These are phyloP conservation scores for Platanthera guangdongensis DNA, from an alignment of 106 monocot species.

Conservation along the genomic window DNA sequence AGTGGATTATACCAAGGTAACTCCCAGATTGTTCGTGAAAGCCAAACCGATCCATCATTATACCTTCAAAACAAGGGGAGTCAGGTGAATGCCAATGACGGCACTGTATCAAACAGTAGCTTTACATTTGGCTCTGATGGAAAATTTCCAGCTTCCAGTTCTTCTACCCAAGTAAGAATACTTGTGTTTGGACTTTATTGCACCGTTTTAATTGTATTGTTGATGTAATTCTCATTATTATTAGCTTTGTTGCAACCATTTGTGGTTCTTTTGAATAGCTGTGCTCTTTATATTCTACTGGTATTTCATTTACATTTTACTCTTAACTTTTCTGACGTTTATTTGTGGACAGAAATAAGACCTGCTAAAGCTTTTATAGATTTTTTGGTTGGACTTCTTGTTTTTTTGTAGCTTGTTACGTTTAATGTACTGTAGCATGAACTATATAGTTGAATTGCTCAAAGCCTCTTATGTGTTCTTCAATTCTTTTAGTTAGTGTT, in stretches of 20 bases:
- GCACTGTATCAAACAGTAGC: conserved; percentile 23
- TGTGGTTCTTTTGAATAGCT: neutral
- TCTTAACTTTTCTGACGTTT: neutral
- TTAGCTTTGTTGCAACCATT: neutral
- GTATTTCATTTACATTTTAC: neutral
- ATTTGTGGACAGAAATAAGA: neutral
- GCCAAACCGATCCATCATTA: conserved; percentile 25
- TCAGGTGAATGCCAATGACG: conserved; percentile 35
- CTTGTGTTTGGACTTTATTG: neutral
- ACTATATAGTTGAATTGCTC: no score
- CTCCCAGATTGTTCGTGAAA: conserved; percentile 22
- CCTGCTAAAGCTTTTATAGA: no score
- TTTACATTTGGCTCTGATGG: conserved; percentile 33
- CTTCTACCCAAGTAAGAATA: conserved; percentile 37
- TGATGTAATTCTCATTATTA: neutral
- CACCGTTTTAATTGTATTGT: neutral
- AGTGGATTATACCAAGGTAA: conserved; percentile 36
- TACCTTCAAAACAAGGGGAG: conserved; percentile 35
- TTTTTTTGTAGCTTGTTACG: no score
- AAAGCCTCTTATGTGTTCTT: no score
- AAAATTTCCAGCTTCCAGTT: conserved; percentile 21
- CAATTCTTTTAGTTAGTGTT: no score
- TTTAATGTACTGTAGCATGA: no score
- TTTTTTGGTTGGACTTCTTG: no score
- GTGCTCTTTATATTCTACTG: neutral